These are phyloP conservation scores for Ascochyta fabae DNA, from an alignment of 2,329 filamentous ascomycete species.

Conservation along the genomic window DNA sequence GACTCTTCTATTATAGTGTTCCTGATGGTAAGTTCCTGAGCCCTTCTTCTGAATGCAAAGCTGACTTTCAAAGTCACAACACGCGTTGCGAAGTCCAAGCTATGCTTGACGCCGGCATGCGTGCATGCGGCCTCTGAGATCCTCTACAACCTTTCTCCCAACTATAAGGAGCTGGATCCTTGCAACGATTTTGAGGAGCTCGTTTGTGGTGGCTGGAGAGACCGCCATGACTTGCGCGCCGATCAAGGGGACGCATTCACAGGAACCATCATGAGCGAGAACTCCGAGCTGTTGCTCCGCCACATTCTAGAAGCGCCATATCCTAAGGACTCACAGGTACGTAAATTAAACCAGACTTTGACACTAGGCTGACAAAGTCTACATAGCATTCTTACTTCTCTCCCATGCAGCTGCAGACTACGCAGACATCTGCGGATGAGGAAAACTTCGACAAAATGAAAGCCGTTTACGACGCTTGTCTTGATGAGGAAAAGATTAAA, in stretches of 20 bases:
- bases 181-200: constrained; percentile 73
- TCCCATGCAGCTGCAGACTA: constrained; percentile 38
- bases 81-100: constrained; percentile 19
- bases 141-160: constrained; percentile 66
- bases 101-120: constrained; percentile 66
- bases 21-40: constrained; percentile 10
- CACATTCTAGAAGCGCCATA: constrained; percentile 69
- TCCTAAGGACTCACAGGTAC: constrained; percentile 39
- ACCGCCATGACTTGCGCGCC: constrained; percentile 68
- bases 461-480: constrained; percentile 68
- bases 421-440: constrained; percentile 58
- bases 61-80: constrained; percentile 3
- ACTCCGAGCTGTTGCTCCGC: constrained; percentile 63
- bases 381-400: constrained; percentile 60
- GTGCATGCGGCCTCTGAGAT: constrained; percentile 68
- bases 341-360: constrained; percentile 1
- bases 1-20: constrained; percentile 30
- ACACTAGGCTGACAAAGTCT: background rate
- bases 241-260: constrained; percentile 69
- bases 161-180: constrained; percentile 69
- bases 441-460: constrained; percentile 72
- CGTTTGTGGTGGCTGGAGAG: constrained; percentile 71
- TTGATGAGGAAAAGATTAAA: constrained; percentile 66
- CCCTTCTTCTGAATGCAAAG: background rate
- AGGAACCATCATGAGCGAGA: constrained; percentile 66